Evolutionary conservation across 208 protist genomes (phyloP), one percentile per base, ranked within the genome.

Genomic region (Trypanosoma theileri): DNA sequence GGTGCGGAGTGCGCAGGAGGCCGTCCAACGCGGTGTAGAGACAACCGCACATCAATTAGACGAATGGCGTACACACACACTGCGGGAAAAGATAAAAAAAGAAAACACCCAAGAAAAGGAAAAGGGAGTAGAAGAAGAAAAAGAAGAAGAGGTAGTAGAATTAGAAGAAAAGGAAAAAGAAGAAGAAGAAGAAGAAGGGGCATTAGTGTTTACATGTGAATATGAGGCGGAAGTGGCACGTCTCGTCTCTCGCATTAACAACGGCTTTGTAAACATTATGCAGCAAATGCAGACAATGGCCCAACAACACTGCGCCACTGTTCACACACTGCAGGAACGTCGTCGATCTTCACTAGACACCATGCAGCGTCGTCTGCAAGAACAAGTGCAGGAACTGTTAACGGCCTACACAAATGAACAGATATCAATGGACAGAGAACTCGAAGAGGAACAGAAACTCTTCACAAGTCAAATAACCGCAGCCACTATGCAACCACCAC

Each of bases 1-100:
- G 6, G 81, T 95, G 45, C 76, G 24, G 1, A 74, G 79, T 6
- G 85, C 80, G 0, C 68, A 80, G 31, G 55, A 71, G 8, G 72
- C 75, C 0, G 70, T 80, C 19, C 71, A 85, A 50, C 41, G 44
- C 22, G 72, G 75, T 54, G 73, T 78, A 12, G 67, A 80, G 19
- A 62, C 74, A 24, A 65, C 75, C 16, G 64, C 80, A 60, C 62
- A 66, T 12, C 60, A 72, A 11, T 79, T 95, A 14, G 78, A 81
- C 42, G 22, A 57, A 54, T 95, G 89, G 89, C 69, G 80, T 17
- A 59, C 35, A 26, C 40, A 66, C 17, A 48, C 71, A 41, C 67
- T 91, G 54, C 64, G 72, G n/a, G 57, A 59, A 16, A 62, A 69
- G n/a, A 19, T 81, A 1, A 73, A 48, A 48, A 3, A 48, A 48